Evolutionary conservation across 2,329 filamentous ascomycete genomes (phyloP).

Genomic region (Fusarium cicatricum): DNA sequence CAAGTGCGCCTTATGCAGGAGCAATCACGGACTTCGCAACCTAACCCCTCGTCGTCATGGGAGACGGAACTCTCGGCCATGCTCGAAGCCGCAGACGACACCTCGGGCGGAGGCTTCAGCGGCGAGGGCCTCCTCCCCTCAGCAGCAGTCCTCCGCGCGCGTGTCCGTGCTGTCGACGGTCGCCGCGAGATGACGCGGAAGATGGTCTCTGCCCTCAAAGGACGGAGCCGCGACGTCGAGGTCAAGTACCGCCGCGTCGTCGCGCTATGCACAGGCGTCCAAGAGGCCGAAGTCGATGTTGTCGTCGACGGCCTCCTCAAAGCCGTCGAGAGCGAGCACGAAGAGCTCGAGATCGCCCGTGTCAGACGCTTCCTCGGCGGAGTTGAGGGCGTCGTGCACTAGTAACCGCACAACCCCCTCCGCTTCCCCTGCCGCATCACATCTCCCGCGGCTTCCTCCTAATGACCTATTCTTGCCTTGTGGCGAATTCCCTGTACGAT

Average conservation of each 20-base stretch:
- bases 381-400: conserved; percentile 70
- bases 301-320: conserved; percentile 81
- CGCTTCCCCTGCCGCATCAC: not conserved
- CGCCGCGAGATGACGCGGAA: conserved; percentile 74
- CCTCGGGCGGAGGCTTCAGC: conserved; percentile 48
- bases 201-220: conserved; percentile 75
- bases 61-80: conserved; percentile 62
- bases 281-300: conserved; percentile 80
- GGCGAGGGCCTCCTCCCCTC: conserved; percentile 62
- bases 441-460: conserved; percentile 11
- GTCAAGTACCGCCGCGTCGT: conserved; percentile 90
- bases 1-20: conserved; percentile 58
- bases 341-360: conserved; percentile 77
- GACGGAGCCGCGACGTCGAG: conserved; percentile 83
- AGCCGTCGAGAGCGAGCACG: conserved; percentile 87
- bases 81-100: conserved; percentile 54
- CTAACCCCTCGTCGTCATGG: conserved; percentile 59
- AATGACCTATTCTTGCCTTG: conserved; percentile 24
- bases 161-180: conserved; percentile 73
- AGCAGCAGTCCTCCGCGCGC: conserved; percentile 68
- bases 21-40: conserved; percentile 51
- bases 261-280: conserved; percentile 82
- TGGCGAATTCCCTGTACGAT: conserved; percentile 22
- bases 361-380: conserved; percentile 82
- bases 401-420: conserved; percentile 24